phyloP scores from a whole-genome alignment of 2,329 filamentous ascomycete species.

The Fusarium heterosporum region DNA sequence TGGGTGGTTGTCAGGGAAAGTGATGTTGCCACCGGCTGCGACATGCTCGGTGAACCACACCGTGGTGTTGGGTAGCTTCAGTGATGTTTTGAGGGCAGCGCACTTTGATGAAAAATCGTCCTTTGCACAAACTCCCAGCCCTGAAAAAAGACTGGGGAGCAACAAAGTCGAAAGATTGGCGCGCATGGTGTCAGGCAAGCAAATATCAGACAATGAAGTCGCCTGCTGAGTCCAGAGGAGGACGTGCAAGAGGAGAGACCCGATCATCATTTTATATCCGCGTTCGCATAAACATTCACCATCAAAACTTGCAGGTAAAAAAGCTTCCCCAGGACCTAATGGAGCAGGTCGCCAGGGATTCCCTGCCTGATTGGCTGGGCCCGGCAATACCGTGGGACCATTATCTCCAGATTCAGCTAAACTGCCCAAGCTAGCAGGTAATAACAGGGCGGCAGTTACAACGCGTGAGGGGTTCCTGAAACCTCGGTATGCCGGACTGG shows the following conservation, averaged over 20 bases:
- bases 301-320: not conserved
- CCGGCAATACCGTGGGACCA: conserved; percentile 5
- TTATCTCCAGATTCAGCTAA: not conserved
- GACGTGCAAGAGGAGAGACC: not conserved
- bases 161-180: conserved; percentile 5
- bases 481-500: conserved; percentile 31
- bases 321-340: not conserved
- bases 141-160: conserved; percentile 13
- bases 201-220: conserved; percentile 4
- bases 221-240: not conserved
- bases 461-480: not conserved
- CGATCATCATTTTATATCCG: conserved; percentile 18
- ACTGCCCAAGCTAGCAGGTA: not conserved
- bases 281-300: conserved; percentile 21
- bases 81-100: conserved; percentile 18
- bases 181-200: conserved; percentile 16
- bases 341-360: conserved; percentile 6
- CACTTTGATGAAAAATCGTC: conserved; percentile 31
- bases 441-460: conserved; percentile 21
- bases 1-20: conserved; percentile 30
- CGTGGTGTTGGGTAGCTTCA: conserved; percentile 32
- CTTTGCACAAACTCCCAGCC: conserved; percentile 6
- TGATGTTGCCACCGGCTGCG: conserved; percentile 22
- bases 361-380: not conserved
- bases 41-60: conserved; percentile 41